Percentiles rank a stretch among this genome's conserved stretches.
phyloP scores from a whole-genome alignment of 805 yeast genomes.

The Torulaspora gathmanii region DNA sequence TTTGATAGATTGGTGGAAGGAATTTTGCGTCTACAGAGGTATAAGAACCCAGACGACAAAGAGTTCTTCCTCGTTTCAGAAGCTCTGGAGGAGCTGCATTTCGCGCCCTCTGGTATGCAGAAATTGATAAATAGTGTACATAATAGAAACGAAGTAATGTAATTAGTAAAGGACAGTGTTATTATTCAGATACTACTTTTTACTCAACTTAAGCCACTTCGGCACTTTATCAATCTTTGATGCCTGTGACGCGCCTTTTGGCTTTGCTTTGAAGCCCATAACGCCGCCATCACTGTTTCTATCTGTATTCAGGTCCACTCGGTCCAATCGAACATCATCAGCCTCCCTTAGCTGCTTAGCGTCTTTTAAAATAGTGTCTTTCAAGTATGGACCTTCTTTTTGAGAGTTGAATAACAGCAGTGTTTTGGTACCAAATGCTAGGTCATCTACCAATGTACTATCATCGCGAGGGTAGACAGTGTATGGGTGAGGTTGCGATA shows the following conservation, averaged over 20 bases:
- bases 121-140: slow-evolving; percentile 7
- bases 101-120: slow-evolving; percentile 3
- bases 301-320: not conserved
- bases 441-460: slow-evolving; percentile 36
- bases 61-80: slow-evolving; percentile 14
- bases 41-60: slow-evolving; percentile 15
- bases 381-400: slow-evolving; percentile 29
- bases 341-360: slow-evolving; percentile 37
- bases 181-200: slow-evolving; percentile 27
- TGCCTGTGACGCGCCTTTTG: not conserved
- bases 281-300: not conserved
- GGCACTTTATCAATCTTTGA: slow-evolving; percentile 32
- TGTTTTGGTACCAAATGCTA: slow-evolving; percentile 45
- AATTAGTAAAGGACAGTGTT: not conserved
- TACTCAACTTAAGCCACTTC: slow-evolving; percentile 40
- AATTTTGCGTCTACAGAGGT: slow-evolving; percentile 15
- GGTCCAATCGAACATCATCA: slow-evolving; percentile 21
- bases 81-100: slow-evolving; percentile 15
- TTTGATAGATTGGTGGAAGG: slow-evolving; percentile 9
- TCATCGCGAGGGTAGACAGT: slow-evolving; percentile 32
- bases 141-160: slow-evolving; percentile 5
- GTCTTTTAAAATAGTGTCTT: slow-evolving; percentile 24
- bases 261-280: not conserved
- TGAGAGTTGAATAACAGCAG: slow-evolving; percentile 38
- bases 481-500: slow-evolving; percentile 49